Percentiles rank a stretch among this genome's conserved stretches.
These are phyloP conservation scores for Endoconidiophora polonica DNA, from an alignment of 2,329 filamentous ascomycete species.

Conservation along the genomic window DNA sequence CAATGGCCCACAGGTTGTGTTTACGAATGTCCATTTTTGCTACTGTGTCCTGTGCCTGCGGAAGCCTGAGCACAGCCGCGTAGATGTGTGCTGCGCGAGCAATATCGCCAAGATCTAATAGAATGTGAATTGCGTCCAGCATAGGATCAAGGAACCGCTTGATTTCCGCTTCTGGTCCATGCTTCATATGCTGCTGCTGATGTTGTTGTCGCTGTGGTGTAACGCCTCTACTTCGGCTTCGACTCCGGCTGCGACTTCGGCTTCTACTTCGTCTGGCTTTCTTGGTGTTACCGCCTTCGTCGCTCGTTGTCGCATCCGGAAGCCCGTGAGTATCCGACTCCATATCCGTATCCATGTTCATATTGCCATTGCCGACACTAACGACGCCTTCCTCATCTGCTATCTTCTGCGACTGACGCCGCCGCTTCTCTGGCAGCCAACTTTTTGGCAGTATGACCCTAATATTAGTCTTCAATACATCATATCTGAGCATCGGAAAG, in stretches of 20 bases:
- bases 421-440: not conserved
- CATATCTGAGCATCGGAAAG: too few species aligned
- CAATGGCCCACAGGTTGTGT: slow-evolving; percentile 63
- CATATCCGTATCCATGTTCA: not conserved
- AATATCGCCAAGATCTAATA: slow-evolving; percentile 6
- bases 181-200: not conserved
- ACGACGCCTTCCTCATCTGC: too few species aligned
- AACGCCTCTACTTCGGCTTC: not conserved
- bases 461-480: too few species aligned
- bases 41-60: slow-evolving; percentile 8
- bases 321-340: not conserved
- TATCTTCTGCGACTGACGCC: not conserved
- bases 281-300: not conserved
- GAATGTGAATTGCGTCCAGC: slow-evolving; percentile 9
- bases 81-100: slow-evolving; percentile 9
- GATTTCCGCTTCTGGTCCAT: slow-evolving; percentile 7
- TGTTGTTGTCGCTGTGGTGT: not conserved
- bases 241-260: not conserved
- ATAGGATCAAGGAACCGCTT: slow-evolving; percentile 7
- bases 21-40: slow-evolving; percentile 43
- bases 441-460: too few species aligned
- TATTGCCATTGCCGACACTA: not conserved
- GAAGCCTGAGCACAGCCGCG: slow-evolving; percentile 7
- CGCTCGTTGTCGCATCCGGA: not conserved
- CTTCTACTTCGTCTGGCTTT: not conserved